Evolutionary conservation across 1,284 basidiomycete genomes (phyloP), one percentile per base, ranked within the genome.

Genomic region (Rhodotorula sp.): DNA sequence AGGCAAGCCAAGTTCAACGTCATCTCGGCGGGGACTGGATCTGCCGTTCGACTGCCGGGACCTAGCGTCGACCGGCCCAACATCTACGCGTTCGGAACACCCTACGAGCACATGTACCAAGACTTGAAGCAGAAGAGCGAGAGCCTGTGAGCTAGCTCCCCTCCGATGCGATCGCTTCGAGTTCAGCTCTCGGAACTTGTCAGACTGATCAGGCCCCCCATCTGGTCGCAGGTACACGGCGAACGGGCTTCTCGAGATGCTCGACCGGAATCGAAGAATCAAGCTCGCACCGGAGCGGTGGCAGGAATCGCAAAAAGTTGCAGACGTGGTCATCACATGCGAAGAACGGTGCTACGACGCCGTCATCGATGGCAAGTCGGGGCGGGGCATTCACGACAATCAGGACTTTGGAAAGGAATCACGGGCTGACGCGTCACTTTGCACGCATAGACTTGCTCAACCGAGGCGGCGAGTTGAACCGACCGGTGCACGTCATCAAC

Each of bases 261-360:
- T 99, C 48, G 97, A 99, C 80, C 88, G 97, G 55, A 99, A 99
- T 84, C 84, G 97, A 70, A 87, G 88, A 71, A 87, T 99, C 71
- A 99, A 99, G 81, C 81, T 85, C 6, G 95, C 95, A 14, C 97
- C 97, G 49, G 94, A 99, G 80, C 87, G 94, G 75, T 99, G 95
- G 94, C 95, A 99, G 78, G 95, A 98, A 66, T 90, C 87, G 67
- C 90, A 85, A 78, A 88, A 89, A 1, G 85, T 93, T 18, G 92
- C 92, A 10, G 97, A 99, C 80, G 86, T 99, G 21, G 95, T 99
- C 21, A 97, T 99, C 77, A 99, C 97, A 5, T 99, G 97, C 81
- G 97, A 99, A 83, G 97, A 99, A 82, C 87, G 95, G 68, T 99
- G 97, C 82, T 99, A 94, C 81, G 97, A 99, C 80, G 90, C 93